phyloP scores from a whole-genome alignment of 106 monocot species.

The Platanthera guangdongensis region DNA sequence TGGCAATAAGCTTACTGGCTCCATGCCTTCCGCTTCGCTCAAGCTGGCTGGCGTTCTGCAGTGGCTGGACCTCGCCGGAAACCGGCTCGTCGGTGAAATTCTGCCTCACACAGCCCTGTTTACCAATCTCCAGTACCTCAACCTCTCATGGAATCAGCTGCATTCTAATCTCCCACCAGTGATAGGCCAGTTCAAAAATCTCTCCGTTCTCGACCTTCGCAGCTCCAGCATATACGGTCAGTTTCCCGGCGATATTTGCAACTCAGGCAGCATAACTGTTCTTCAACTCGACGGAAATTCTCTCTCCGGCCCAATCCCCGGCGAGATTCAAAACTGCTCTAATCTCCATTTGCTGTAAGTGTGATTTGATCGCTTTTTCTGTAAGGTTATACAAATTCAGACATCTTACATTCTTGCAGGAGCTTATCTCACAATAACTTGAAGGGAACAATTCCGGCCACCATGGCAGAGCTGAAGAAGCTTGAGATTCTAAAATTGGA shows the following conservation, averaged over 20 bases:
- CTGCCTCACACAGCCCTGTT: constrained; percentile 54
- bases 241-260: constrained; percentile 14
- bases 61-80: constrained; percentile 54
- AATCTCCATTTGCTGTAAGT: constrained; percentile 26
- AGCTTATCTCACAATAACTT: constrained; percentile 22
- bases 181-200: constrained; percentile 12
- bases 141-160: constrained; percentile 62
- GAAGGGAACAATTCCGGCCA: constrained; percentile 16
- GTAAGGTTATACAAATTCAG: not conserved
- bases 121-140: constrained; percentile 51
- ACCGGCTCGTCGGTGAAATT: constrained; percentile 42
- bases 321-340: constrained; percentile 19
- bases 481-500: constrained; percentile 86
- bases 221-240: constrained; percentile 29
- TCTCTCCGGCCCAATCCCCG: constrained; percentile 11
- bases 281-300: constrained; percentile 20
- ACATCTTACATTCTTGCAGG: constrained; percentile 5
- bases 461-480: constrained; percentile 34
- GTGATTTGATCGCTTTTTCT: not conserved
- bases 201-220: constrained; percentile 54
- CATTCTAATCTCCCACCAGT: constrained; percentile 11
- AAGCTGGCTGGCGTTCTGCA: constrained; percentile 38
- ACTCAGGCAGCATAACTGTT: constrained; percentile 11
- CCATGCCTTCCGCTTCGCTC: constrained; percentile 45
- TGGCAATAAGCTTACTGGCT: constrained; percentile 50